Evolutionary conservation across 2,329 filamentous ascomycete genomes (phyloP).

Genomic region (Sporothrix variecibatus): DNA sequence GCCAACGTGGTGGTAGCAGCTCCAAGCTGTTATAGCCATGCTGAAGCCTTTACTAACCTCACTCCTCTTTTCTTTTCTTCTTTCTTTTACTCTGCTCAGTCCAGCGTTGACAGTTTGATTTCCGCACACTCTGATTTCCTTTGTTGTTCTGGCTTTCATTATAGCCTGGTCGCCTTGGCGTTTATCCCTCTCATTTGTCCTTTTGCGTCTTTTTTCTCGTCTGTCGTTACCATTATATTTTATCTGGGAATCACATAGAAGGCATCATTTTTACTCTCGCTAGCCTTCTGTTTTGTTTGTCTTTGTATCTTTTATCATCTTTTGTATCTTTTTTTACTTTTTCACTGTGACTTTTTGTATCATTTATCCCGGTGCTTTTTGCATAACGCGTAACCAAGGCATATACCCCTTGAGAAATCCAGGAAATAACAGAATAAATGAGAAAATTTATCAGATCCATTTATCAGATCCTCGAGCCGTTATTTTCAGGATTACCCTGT

Average conservation of each 20-base stretch:
- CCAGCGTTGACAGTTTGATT: not conserved
- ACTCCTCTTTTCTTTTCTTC: not conserved
- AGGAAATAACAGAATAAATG: not conserved
- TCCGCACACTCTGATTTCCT: not conserved
- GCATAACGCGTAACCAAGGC: not conserved
- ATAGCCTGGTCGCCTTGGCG: not conserved
- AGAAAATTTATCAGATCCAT: not conserved
- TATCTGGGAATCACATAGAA: not conserved
- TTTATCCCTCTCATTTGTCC: not conserved
- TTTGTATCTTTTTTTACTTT: not conserved
- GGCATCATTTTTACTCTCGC: not conserved
- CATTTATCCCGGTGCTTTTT: conserved; percentile 5
- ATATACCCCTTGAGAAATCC: not conserved
- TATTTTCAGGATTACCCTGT: not conserved
- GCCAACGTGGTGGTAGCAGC: conserved; percentile 35
- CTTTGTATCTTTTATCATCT: not conserved
- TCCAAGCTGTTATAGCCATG: conserved; percentile 39
- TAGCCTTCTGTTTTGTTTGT: not conserved
- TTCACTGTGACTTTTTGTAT: not conserved
- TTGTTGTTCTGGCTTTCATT: not conserved
- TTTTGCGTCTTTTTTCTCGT: not conserved
- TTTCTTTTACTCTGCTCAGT: not conserved
- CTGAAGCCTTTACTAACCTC: not conserved
- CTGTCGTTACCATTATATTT: not conserved
- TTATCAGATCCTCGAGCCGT: not conserved